A percentile compares a stretch with the other conserved stretches of the same genome.
Evolutionary conservation across 2,329 filamentous ascomycete species (phyloP).

Genomic region (Paraphaeosphaeria sporulosa): DNA sequence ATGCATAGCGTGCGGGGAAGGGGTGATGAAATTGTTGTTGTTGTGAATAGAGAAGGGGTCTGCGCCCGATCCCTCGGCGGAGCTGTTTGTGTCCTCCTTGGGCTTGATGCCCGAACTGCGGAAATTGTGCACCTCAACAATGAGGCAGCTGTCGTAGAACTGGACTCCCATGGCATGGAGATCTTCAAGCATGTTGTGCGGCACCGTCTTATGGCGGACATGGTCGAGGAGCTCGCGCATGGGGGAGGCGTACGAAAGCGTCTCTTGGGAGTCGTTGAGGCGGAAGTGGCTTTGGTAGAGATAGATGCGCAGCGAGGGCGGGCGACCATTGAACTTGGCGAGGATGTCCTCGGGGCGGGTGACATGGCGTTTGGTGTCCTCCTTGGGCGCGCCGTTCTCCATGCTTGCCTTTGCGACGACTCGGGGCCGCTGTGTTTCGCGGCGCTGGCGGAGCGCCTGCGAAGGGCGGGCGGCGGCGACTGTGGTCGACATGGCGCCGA

Average conservation of each 20-base stretch:
- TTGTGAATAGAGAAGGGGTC: constrained; percentile 88
- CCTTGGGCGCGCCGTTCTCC: constrained; percentile 39
- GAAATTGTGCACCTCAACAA: constrained; percentile 93
- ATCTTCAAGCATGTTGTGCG: constrained; percentile 86
- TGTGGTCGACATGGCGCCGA: constrained; percentile 41
- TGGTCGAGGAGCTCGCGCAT: constrained; percentile 86
- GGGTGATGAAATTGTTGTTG: constrained; percentile 87
- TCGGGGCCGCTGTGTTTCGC: constrained; percentile 52
- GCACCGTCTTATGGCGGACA: constrained; percentile 76
- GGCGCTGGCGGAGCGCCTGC: constrained; percentile 54
- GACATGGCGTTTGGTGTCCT: constrained; percentile 57
- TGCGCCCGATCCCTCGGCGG: constrained; percentile 66
- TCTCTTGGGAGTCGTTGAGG: constrained; percentile 89
- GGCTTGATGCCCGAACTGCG: constrained; percentile 69
- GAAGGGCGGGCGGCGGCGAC: constrained; percentile 43
- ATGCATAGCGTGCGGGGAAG: constrained; percentile 83
- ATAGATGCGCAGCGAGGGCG: constrained; percentile 86
- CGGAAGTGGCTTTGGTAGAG: constrained; percentile 82
- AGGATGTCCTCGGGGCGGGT: constrained; percentile 79
- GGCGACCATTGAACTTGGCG: constrained; percentile 75
- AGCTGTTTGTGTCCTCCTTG: constrained; percentile 56
- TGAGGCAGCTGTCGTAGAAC: constrained; percentile 92
- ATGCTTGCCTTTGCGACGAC: constrained; percentile 37
- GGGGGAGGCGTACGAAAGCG: constrained; percentile 89
- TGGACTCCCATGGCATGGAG: constrained; percentile 74